Base-by-base conservation (phyloP, 768 basidiomycete genomes). In the Amanita thiersii region DNA sequence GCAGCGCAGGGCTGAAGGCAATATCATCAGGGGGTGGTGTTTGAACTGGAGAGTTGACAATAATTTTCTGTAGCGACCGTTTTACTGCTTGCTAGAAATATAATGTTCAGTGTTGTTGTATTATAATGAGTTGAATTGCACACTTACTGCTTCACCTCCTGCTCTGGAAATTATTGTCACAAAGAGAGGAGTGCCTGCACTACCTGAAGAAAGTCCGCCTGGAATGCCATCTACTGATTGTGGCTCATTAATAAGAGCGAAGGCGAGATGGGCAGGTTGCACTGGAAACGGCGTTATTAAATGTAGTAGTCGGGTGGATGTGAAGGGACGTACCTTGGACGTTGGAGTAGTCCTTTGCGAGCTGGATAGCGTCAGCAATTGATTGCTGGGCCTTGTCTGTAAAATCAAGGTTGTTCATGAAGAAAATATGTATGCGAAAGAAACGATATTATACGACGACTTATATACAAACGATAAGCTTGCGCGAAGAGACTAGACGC, bases 11-110 rank as follows among this genome's bases (percentile, higher is more conserved):
- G 21, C 79, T 75, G 36, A 88, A 56, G 1, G 77, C 64, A 6
- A 79, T 63, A 26, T 88, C 86, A 40, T 86, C 81, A 0, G 90
- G 90, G 7, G 86, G 68, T 17, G 96, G 94, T 19, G 71, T 75
- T 58, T 93, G 89, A 2, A 81, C 69, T 2, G 92, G 91, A 2
- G 93, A 62, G 35, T 86, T 78, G 50, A 91, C 85, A 47, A 94
- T 77, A 50, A 75, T 58, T 46, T 79, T 83, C 49, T 91, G 81
- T 1, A 96, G 56, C 6, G 68, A 72, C 28, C 88, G 77, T 47
- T 76, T 73, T 28, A 91, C 69, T 30, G 63, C 37, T 0, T 58
- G 52, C 73, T 81, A 40, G 29, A 20, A 15, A 7, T 14, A 23
- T 5, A 31, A 30, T 17, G 33, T 30, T 36, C 32, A 26, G 37